phyloP scores from a whole-genome alignment of 2,329 filamentous ascomycete genomes.

The Microdochium nivale region DNA sequence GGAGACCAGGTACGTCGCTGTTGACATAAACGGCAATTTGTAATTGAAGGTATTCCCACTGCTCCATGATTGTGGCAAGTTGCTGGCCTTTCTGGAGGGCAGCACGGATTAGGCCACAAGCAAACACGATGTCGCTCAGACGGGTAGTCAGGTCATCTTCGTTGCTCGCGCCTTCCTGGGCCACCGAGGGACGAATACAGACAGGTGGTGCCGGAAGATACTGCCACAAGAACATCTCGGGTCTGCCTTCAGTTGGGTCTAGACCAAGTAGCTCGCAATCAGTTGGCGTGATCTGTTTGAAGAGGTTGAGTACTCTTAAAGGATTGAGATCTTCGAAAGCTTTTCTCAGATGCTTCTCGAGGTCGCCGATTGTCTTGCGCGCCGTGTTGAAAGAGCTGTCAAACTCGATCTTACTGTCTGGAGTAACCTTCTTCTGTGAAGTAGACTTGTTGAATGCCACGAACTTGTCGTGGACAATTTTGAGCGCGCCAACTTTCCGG shows the following conservation, averaged over 20 bases:
- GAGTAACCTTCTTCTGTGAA: constrained; percentile 73
- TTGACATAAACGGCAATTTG: constrained; percentile 98
- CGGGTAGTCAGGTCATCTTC: constrained; percentile 97
- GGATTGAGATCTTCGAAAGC: constrained; percentile 94
- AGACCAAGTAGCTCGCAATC: constrained; percentile 91
- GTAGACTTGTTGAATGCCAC: constrained; percentile 81
- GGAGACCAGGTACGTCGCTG: constrained; percentile 87
- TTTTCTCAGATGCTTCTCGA: constrained; percentile 86
- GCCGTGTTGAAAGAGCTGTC: constrained; percentile 79
- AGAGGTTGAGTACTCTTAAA: constrained; percentile 78
- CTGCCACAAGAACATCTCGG: constrained; percentile 97
- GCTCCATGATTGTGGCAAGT: constrained; percentile 87
- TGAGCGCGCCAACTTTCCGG: constrained; percentile 84
- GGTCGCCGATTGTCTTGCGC: constrained; percentile 66
- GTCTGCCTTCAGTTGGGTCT: constrained; percentile 75
- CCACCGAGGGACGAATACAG: constrained; percentile 87
- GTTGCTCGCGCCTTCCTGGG: constrained; percentile 85
- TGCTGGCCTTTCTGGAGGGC: constrained; percentile 77
- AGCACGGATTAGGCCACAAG: constrained; percentile 78
- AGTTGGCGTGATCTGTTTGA: constrained; percentile 73
- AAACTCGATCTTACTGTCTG: constrained; percentile 73
- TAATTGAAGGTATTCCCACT: constrained; percentile 94
- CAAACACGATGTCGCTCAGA: constrained; percentile 90
- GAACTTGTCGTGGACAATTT: constrained; percentile 91
- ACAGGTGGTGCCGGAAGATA: constrained; percentile 90